These are phyloP conservation scores for Niebla homalea DNA, from an alignment of 495 filamentous ascomycete genomes.

Conservation along the genomic window DNA sequence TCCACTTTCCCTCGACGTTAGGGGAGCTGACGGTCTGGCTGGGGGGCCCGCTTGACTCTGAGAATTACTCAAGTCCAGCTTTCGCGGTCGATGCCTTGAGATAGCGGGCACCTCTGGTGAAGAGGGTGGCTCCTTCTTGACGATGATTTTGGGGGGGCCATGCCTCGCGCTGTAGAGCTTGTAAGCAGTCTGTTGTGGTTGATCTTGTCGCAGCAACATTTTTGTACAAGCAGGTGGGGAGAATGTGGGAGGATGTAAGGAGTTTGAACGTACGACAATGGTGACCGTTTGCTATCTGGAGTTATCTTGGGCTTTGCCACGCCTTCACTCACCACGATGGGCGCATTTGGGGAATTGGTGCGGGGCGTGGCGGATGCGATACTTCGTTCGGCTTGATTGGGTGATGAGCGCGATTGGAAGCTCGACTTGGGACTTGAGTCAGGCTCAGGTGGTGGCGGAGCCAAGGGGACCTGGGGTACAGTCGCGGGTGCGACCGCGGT, in stretches of 20 bases:
- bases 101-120: conserved; percentile 60
- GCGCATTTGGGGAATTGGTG: conserved; percentile 15
- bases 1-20: conserved; percentile 62
- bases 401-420: conserved; percentile 28
- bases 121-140: conserved; percentile 90
- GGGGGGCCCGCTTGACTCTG: conserved; percentile 37
- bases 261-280: conserved; percentile 38
- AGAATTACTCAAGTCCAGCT: conserved; percentile 65
- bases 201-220: conserved; percentile 9
- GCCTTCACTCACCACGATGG: conserved; percentile 23
- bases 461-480: conserved; percentile 26
- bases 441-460: conserved; percentile 34
- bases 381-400: conserved; percentile 15
- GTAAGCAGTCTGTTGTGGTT: conserved; percentile 11
- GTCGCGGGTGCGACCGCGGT: conserved; percentile 39
- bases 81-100: conserved; percentile 71
- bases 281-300: conserved; percentile 38
- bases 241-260: not conserved
- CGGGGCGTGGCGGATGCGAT: conserved; percentile 16
- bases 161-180: conserved; percentile 21
- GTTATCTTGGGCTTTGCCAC: conserved; percentile 29
- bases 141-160: conserved; percentile 60
- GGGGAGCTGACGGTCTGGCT: conserved; percentile 56
- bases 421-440: conserved; percentile 35
- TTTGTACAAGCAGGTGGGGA: not conserved